A percentile compares a stretch with the other conserved stretches of the same genome.
Evolutionary conservation across 225 moss, liverwort and hornwort species (phyloP).

Genomic region (Pleurozium schreberi): DNA sequence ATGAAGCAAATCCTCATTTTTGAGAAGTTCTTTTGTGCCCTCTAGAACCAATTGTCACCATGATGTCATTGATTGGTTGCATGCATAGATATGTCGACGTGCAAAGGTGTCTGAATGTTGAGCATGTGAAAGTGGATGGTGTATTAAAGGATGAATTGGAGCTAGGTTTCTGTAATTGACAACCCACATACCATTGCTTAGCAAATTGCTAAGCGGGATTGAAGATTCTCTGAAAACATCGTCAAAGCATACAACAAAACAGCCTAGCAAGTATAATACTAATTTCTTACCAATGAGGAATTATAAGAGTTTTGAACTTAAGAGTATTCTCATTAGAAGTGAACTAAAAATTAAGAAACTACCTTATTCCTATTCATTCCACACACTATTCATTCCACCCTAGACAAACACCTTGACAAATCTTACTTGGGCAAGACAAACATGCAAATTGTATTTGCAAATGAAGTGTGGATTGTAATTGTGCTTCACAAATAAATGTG

Average conservation of each 20-base stretch:
- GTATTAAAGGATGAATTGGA: not conserved
- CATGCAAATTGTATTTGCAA: no score
- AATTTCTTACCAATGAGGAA: not conserved
- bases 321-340: not conserved
- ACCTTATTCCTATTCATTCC: not conserved
- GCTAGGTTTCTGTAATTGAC: not conserved
- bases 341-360: not conserved
- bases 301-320: not conserved
- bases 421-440: no score
- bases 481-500: no score
- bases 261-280: accelerated
- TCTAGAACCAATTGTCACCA: accelerated
- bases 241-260: not conserved
- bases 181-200: not conserved
- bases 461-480: no score
- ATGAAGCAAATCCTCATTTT: not conserved
- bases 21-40: not conserved
- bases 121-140: accelerated
- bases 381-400: not conserved
- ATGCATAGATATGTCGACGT: accelerated
- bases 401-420: no score
- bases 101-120: not conserved
- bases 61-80: accelerated
- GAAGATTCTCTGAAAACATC: not conserved
- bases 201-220: not conserved